These are phyloP conservation scores for Hippophae gyantsensis DNA, from an alignment of 306 rosid genomes.

Conservation along the genomic window DNA sequence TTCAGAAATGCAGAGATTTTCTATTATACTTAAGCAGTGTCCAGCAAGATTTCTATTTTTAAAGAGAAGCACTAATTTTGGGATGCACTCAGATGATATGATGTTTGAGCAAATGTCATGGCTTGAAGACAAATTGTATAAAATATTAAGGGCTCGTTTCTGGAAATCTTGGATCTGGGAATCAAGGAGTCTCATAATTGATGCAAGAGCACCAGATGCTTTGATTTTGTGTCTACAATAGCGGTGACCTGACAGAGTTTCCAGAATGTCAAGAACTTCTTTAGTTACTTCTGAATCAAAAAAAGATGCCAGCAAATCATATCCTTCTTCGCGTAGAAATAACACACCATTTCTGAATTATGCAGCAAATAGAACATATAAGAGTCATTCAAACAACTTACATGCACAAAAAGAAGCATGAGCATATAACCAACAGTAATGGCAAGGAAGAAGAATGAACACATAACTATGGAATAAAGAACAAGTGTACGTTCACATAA, in stretches of 20 bases:
- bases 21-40: slow-evolving; percentile 45
- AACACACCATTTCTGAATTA: slow-evolving; percentile 40
- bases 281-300: slow-evolving; percentile 45
- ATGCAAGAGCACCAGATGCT: slow-evolving; percentile 41
- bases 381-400: slow-evolving; percentile 2
- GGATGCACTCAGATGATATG: slow-evolving; percentile 47
- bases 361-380: slow-evolving; percentile 4
- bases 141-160: slow-evolving; percentile 37
- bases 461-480: too few relatives aligned
- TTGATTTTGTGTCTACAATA: slow-evolving; percentile 30
- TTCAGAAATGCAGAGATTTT: slow-evolving; percentile 44
- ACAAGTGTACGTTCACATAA: too few relatives aligned
- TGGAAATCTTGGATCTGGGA: slow-evolving; percentile 37
- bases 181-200: slow-evolving; percentile 42
- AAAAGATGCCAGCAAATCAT: slow-evolving; percentile 38
- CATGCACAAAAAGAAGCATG: slow-evolving; percentile 9
- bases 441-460: neutral
- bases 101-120: slow-evolving; percentile 33
- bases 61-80: slow-evolving; percentile 51
- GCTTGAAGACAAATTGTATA: slow-evolving; percentile 46
- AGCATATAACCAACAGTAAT: slow-evolving; percentile 3
- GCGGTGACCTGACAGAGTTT: slow-evolving; percentile 45
- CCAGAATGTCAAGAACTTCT: slow-evolving; percentile 62
- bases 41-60: slow-evolving; percentile 27
- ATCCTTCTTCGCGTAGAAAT: slow-evolving; percentile 36